A percentile compares a stretch with the other conserved stretches of the same genome.
Evolutionary conservation across 495 filamentous ascomycete species (phyloP).

Genomic region (Penicillium bialowiezense): DNA sequence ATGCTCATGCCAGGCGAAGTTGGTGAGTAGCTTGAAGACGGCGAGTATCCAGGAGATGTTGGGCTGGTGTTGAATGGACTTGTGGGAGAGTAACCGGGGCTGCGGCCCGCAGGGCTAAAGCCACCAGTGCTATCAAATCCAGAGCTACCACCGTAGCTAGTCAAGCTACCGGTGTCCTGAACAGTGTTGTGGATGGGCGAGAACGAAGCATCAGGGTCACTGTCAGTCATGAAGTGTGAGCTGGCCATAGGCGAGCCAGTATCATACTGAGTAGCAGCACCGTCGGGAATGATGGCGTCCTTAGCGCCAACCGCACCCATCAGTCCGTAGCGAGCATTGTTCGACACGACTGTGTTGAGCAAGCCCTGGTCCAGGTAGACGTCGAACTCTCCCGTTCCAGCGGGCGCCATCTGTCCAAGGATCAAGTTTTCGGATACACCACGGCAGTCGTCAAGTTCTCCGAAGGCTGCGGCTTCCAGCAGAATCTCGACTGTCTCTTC

Average conservation of each 20-base stretch:
- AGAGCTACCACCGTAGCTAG: slow-evolving; percentile 49
- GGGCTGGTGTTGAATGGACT: slow-evolving; percentile 82
- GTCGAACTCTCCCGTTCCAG: slow-evolving; percentile 94
- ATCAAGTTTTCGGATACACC: slow-evolving; percentile 99
- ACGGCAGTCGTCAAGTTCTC: slow-evolving; percentile 94
- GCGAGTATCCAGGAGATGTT: slow-evolving; percentile 72
- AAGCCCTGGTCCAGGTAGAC: slow-evolving; percentile 89
- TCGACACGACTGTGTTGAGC: slow-evolving; percentile 90
- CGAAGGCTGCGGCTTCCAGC: slow-evolving; percentile 86
- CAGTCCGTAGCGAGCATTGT: slow-evolving; percentile 77
- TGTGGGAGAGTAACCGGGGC: slow-evolving; percentile 68
- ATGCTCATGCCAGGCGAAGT: slow-evolving; percentile 61
- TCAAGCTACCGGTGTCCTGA: slow-evolving; percentile 74
- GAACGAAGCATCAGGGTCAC: slow-evolving; percentile 78
- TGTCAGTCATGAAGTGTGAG: slow-evolving; percentile 68
- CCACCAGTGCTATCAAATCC: slow-evolving; percentile 51
- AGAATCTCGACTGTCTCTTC: slow-evolving; percentile 99
- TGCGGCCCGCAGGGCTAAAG: slow-evolving; percentile 64
- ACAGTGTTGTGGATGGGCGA: slow-evolving; percentile 81
- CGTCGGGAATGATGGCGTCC: slow-evolving; percentile 66
- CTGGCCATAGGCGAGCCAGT: slow-evolving; percentile 84
- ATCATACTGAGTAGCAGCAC: slow-evolving; percentile 93
- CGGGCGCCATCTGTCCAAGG: slow-evolving; percentile 92
- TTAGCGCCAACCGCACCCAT: slow-evolving; percentile 74
- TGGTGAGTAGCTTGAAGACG: slow-evolving; percentile 65